A percentile compares a stretch with the other conserved stretches of the same genome.
These are phyloP conservation scores for Blastocladiella britannica DNA, from an alignment of 192 early-diverging fungal species.

Conservation along the genomic window DNA sequence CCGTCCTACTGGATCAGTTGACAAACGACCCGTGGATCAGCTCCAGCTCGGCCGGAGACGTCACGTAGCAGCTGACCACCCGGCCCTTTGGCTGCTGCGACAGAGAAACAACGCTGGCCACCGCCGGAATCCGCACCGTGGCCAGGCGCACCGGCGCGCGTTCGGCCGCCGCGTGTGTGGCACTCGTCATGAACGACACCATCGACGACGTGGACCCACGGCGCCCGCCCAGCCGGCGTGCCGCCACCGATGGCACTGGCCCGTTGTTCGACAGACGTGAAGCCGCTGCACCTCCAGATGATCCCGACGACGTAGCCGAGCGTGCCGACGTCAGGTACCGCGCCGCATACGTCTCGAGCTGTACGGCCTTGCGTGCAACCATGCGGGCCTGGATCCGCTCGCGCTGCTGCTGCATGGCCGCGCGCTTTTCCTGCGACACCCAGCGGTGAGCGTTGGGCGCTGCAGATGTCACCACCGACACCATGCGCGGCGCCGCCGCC, in stretches of 20 bases:
- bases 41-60: slow-evolving; percentile 12
- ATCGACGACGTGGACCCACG: background rate
- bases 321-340: background rate
- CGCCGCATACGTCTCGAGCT: background rate
- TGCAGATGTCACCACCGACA: background rate
- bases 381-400: background rate
- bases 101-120: slow-evolving; percentile 7
- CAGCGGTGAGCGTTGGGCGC: background rate
- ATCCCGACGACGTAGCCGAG: background rate
- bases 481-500: background rate
- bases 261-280: too few species aligned
- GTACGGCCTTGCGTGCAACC: background rate
- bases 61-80: slow-evolving; percentile 5
- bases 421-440: background rate
- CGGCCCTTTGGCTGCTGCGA: background rate
- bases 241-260: too few species aligned
- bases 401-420: background rate
- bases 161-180: background rate
- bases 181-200: background rate
- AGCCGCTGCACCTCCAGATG: too few species aligned
- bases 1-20: slow-evolving; percentile 13
- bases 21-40: slow-evolving; percentile 13
- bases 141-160: slow-evolving; percentile 2
- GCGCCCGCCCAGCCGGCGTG: too few species aligned
- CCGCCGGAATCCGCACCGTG: slow-evolving; percentile 2